Conservation (phyloP, 2,329 filamentous ascomycete genomes). For the Scleromitrula shiraiana region DNA sequence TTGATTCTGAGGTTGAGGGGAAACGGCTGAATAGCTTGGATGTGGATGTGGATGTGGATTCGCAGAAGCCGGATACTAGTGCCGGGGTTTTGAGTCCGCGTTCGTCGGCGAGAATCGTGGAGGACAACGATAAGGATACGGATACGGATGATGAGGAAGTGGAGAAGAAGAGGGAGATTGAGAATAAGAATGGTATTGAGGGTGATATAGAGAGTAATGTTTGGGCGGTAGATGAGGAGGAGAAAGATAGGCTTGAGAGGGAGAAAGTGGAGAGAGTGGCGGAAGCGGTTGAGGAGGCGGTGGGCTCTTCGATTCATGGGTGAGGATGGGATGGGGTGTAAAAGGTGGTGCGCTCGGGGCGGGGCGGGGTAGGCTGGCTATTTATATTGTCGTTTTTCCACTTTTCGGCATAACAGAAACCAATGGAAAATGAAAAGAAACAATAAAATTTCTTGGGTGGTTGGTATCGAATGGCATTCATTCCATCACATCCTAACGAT, state of each 20-base stretch:
- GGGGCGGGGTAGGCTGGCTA: background rate
- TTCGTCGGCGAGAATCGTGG: background rate
- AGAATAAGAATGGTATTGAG: background rate
- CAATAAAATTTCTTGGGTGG: no score
- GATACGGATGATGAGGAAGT: background rate
- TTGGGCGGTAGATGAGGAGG: background rate
- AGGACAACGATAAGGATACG: background rate
- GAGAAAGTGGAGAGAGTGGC: constrained; percentile 6
- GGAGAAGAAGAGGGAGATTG: background rate
- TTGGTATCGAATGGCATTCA: no score
- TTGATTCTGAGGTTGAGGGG: constrained; percentile 25
- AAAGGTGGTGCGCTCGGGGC: background rate
- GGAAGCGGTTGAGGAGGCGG: constrained; percentile 3
- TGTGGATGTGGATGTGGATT: background rate
- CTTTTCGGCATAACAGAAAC: no score
- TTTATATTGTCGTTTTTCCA: background rate
- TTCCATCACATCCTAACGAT: no score
- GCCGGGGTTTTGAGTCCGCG: background rate
- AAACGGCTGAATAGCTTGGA: background rate
- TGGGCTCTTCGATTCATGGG: constrained; percentile 5
- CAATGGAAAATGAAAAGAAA: no score
- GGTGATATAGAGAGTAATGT: background rate
- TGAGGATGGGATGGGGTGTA: background rate
- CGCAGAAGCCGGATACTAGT: no score
- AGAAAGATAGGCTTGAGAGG: background rate